Percentiles rank a stretch among this genome's conserved stretches.
Conservation (phyloP, 148 eudicot species). For the Beta vulgaris region DNA sequence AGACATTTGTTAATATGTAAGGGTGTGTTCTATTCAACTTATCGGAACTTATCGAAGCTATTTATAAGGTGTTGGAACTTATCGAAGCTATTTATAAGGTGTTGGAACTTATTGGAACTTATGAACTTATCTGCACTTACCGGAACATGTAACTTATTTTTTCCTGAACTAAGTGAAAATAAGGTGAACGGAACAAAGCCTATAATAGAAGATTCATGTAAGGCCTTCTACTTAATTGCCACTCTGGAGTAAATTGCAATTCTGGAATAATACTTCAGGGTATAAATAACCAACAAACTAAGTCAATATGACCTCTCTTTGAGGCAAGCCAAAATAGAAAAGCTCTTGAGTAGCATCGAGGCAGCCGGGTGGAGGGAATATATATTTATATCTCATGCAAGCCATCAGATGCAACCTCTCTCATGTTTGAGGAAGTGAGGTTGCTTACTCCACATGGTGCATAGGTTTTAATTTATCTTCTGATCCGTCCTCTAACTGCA, state of each 20-base stretch:
- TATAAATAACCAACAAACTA: background rate
- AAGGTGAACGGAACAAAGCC: too few relatives aligned
- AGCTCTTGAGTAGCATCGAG: background rate
- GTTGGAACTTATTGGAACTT: too few relatives aligned
- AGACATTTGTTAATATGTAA: background rate
- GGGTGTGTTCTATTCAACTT: too few relatives aligned
- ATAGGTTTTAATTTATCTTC: background rate
- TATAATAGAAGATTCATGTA: too few relatives aligned
- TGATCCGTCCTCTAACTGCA: conserved; percentile 7
- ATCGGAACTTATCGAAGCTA: too few relatives aligned
- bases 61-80: too few relatives aligned
- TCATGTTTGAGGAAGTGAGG: background rate
- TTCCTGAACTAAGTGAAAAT: too few relatives aligned
- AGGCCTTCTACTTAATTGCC: too few relatives aligned
- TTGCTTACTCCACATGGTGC: background rate
- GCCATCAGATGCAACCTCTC: background rate
- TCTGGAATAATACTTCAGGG: background rate
- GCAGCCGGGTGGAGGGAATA: background rate
- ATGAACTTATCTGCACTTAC: too few relatives aligned
- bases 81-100: too few relatives aligned
- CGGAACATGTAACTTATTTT: too few relatives aligned
- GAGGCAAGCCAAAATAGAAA: background rate
- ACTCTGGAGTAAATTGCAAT: too few relatives aligned
- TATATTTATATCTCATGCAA: background rate
- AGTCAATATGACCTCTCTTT: background rate